Evolutionary conservation across 2,329 filamentous ascomycete genomes (phyloP).

Genomic region (Endocalyx cinctus): DNA sequence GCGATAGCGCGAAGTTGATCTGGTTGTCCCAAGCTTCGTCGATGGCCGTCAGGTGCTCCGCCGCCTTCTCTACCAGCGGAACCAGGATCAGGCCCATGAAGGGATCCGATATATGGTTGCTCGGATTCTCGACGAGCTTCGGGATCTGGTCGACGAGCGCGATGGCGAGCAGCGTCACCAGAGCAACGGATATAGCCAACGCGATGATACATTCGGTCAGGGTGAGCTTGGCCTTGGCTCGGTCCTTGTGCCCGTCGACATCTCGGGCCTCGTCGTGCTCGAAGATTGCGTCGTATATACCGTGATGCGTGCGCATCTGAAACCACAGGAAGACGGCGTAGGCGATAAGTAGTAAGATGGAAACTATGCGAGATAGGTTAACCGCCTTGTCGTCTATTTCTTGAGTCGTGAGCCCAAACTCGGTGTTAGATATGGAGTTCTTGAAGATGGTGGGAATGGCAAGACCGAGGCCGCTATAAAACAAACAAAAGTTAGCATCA

Average conservation of each 20-base stretch:
- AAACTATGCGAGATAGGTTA: constrained; percentile 65
- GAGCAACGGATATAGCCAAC: constrained; percentile 57
- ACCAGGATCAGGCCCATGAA: constrained; percentile 71
- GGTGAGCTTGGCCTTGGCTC: constrained; percentile 64
- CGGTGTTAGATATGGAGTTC: constrained; percentile 34
- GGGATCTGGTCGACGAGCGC: constrained; percentile 70
- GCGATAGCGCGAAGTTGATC: constrained; percentile 81
- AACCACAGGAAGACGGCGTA: constrained; percentile 67
- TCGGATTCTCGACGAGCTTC: constrained; percentile 41
- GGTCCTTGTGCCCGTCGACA: constrained; percentile 57
- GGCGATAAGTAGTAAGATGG: constrained; percentile 65
- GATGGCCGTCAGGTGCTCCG: constrained; percentile 78
- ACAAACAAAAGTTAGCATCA: no score
- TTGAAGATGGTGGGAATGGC: constrained; percentile 54
- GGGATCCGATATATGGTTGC: constrained; percentile 46
- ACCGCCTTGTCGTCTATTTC: constrained; percentile 50
- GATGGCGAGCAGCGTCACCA: constrained; percentile 70
- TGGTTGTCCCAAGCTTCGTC: constrained; percentile 81
- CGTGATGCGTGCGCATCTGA: constrained; percentile 72
- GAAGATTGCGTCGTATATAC: constrained; percentile 71
- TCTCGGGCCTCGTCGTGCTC: constrained; percentile 66
- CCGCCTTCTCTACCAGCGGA: constrained; percentile 79
- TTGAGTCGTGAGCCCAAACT: constrained; percentile 18
- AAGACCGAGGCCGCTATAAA: constrained; percentile 41
- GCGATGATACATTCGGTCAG: constrained; percentile 67